phyloP scores from a whole-genome alignment of 495 filamentous ascomycete species.

The Saxispiralis lemnorum region DNA sequence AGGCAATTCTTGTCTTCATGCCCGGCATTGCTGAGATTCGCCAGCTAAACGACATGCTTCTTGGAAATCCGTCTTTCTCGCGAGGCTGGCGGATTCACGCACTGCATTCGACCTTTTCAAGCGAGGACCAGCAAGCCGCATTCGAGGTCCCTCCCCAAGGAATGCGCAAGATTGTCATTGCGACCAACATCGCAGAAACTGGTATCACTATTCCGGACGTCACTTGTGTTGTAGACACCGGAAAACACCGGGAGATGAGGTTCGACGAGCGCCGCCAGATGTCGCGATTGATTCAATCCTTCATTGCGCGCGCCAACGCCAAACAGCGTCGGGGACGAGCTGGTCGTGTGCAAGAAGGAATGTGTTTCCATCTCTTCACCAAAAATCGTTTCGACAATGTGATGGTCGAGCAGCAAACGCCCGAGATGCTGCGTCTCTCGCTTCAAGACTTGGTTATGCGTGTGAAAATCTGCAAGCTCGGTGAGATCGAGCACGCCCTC shows the following conservation, averaged over 20 bases:
- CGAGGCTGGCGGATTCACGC: constrained; percentile 62
- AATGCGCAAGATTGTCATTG: constrained; percentile 74
- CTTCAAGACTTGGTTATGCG: constrained; percentile 85
- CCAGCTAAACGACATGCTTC: constrained; percentile 63
- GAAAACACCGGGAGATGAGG: constrained; percentile 90
- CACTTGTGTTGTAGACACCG: constrained; percentile 85
- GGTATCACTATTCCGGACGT: constrained; percentile 95
- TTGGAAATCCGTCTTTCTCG: constrained; percentile 51
- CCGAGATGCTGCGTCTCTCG: constrained; percentile 84
- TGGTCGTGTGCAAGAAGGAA: constrained; percentile 82
- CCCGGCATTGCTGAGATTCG: constrained; percentile 90
- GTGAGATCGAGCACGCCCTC: constrained; percentile 74
- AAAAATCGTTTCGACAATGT: constrained; percentile 63
- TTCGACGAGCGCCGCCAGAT: constrained; percentile 87
- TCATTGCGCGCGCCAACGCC: constrained; percentile 84
- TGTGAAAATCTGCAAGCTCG: constrained; percentile 93
- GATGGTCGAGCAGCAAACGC: constrained; percentile 80
- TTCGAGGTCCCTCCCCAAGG: constrained; percentile 71
- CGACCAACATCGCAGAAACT: constrained; percentile 93
- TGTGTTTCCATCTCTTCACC: constrained; percentile 92
- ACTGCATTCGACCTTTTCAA: constrained; percentile 87
- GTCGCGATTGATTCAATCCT: constrained; percentile 74
- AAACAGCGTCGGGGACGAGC: constrained; percentile 88
- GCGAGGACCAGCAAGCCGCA: constrained; percentile 82
- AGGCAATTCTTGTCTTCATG: constrained; percentile 82